Base-by-base conservation (phyloP, 2,329 filamentous ascomycete species). In the Scedosporium apiospermum region DNA sequence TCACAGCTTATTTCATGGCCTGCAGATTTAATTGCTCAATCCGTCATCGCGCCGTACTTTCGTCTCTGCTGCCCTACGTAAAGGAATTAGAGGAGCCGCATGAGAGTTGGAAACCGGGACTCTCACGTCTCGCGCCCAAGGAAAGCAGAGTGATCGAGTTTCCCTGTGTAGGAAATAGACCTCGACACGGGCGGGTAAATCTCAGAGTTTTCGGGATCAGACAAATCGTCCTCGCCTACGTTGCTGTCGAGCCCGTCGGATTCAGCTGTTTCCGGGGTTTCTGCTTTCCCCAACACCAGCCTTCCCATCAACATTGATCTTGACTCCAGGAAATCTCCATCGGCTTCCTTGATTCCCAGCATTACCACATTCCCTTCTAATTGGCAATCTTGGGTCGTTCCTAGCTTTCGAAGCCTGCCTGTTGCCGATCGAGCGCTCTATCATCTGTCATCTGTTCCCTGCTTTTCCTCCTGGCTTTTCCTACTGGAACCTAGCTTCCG, bases 101-200 rank as follows among this genome's bases (percentile, higher is more conserved):
- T 46, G 42, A 46, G 42, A 16, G 42, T 58, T 30, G 27, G 27
- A n/a, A 58, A 27, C 55, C 23, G 14, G 23, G 16, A 27, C 27
- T 58, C 38, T 44, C 23, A 49, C 5, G 41, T 18, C 21, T 5
- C 18, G 21, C 58, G n/a, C 46, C 21, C 21, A 5, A 23, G 34
- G 23, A 49, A 14, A 23, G 21, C 41, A 26, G 4, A 21, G 26
- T n/a, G 12, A 23, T 14, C 21, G 16, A 3, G 16, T 21, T 44
- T 26, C 16, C 16, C 12, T 9, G 21, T 7, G 34, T 26, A 51
- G 23, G 14, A 55, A 49, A 55, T 27, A 49, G 55, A 30, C 27
- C 38, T 55, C 60, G 57, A 55, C 49, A 34, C 60, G 30, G 60
- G 12, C 60, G 60, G 60, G 60, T 61, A 61, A 57, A 61, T 61